Conservation (phyloP, 2,329 filamentous ascomycete species). For the Sporothrix brunneoviolacea region DNA sequence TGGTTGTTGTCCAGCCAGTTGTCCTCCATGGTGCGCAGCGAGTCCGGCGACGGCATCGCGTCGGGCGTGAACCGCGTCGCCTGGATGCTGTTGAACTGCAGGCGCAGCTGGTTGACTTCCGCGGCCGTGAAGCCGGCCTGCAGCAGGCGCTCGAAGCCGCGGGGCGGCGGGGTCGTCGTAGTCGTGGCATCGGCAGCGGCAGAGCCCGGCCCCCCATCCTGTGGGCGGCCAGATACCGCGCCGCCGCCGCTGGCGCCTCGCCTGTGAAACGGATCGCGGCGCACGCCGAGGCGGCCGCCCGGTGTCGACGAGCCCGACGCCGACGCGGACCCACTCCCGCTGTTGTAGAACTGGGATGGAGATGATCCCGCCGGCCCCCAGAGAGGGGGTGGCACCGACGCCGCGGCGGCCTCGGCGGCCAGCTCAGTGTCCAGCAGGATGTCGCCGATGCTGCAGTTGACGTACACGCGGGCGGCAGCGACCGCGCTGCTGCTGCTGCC, state of each 20-base stretch:
- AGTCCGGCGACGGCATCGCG: conserved; percentile 73
- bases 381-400: no score
- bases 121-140: conserved; percentile 71
- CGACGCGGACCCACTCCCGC: not conserved
- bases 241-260: not conserved
- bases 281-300: not conserved
- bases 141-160: conserved; percentile 84
- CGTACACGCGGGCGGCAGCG: conserved; percentile 58
- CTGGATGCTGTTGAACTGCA: conserved; percentile 84
- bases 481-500: conserved; percentile 33
- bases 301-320: not conserved
- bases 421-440: conserved; percentile 64
- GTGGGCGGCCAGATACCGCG: no score
- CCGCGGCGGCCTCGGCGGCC: conserved; percentile 48
- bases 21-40: conserved; percentile 75
- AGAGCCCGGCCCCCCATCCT: no score
- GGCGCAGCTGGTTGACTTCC: conserved; percentile 76
- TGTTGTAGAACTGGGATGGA: no score
- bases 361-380: no score
- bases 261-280: conserved; percentile 3
- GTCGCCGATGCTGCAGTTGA: conserved; percentile 88
- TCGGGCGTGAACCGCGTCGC: conserved; percentile 78
- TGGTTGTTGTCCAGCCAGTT: conserved; percentile 75
- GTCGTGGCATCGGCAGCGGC: not conserved
- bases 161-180: conserved; percentile 48